Conservation (phyloP, 2,329 filamentous ascomycete genomes). For the Penicillium sp. region DNA sequence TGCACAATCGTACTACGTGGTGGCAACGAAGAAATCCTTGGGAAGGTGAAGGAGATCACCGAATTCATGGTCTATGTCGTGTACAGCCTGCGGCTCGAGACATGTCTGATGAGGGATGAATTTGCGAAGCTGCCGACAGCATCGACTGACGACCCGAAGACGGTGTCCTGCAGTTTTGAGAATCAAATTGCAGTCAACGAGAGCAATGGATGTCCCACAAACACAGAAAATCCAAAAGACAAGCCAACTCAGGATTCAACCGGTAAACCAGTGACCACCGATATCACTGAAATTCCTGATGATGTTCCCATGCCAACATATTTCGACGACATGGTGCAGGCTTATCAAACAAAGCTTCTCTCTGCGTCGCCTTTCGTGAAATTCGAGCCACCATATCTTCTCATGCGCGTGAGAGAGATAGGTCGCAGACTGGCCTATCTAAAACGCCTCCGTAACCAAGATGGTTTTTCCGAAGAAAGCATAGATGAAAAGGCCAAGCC, state of each 20-base stretch:
- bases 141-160: constrained; percentile 46
- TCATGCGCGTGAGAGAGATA: constrained; percentile 88
- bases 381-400: constrained; percentile 87
- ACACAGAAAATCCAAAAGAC: constrained; percentile 10
- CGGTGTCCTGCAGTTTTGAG: constrained; percentile 4
- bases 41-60: constrained; percentile 84
- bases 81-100: constrained; percentile 95
- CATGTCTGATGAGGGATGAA: constrained; percentile 88
- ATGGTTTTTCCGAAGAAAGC: constrained; percentile 39
- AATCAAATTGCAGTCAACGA: constrained; percentile 5
- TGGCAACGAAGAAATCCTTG: constrained; percentile 66
- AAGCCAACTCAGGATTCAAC: constrained; percentile 19
- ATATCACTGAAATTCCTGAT: constrained; percentile 61
- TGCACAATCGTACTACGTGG: constrained; percentile 93
- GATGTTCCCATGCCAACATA: constrained; percentile 84
- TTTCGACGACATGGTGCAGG: constrained; percentile 91
- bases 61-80: constrained; percentile 99
- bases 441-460: constrained; percentile 76
- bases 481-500: constrained; percentile 62
- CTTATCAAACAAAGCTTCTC: constrained; percentile 87
- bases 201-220: constrained; percentile 1
- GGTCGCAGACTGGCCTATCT: constrained; percentile 81
- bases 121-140: constrained; percentile 77
- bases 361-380: constrained; percentile 96
- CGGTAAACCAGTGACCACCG: constrained; percentile 14